phyloP scores from a whole-genome alignment of 2,329 filamentous ascomycete genomes.

The Aureobasidium sp. region DNA sequence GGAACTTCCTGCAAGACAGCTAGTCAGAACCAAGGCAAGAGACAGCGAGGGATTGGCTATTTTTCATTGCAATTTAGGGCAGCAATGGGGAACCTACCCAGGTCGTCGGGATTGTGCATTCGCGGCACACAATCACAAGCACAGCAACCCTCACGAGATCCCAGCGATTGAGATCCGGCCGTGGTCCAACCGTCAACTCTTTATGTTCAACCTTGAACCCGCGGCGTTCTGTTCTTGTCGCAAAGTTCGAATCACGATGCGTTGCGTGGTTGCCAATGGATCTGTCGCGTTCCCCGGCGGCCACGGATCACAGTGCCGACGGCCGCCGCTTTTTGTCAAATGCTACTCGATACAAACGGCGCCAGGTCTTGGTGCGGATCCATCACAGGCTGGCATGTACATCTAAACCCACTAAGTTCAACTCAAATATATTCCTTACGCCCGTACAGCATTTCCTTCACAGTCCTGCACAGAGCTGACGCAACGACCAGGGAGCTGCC shows the following conservation, averaged over 20 bases:
- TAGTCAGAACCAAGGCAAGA: slow-evolving; percentile 1
- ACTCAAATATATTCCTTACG: slow-evolving; percentile 5
- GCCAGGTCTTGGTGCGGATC: slow-evolving; percentile 10
- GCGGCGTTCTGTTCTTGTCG: not conserved
- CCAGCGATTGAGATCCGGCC: not conserved
- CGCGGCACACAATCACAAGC: not conserved
- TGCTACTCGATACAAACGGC: slow-evolving; percentile 12
- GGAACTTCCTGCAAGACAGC: not conserved
- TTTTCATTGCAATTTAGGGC: not conserved
- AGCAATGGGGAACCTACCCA: slow-evolving; percentile 1
- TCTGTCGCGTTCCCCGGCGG: not conserved
- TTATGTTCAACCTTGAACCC: not conserved
- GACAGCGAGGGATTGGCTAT: not conserved
- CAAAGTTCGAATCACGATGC: not conserved
- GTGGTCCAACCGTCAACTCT: not conserved
- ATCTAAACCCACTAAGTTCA: slow-evolving; percentile 2
- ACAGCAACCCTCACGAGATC: not conserved
- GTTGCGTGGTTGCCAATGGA: not conserved
- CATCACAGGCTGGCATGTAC: slow-evolving; percentile 7
- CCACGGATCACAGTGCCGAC: not conserved
- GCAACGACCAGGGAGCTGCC: not conserved
- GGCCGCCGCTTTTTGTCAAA: not conserved
- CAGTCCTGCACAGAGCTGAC: not conserved
- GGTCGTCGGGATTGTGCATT: not conserved
- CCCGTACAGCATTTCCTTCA: slow-evolving; percentile 2